These are phyloP conservation scores for Chaetomiaceae sp. DNA, from an alignment of 2,329 filamentous ascomycete genomes.

Conservation along the genomic window DNA sequence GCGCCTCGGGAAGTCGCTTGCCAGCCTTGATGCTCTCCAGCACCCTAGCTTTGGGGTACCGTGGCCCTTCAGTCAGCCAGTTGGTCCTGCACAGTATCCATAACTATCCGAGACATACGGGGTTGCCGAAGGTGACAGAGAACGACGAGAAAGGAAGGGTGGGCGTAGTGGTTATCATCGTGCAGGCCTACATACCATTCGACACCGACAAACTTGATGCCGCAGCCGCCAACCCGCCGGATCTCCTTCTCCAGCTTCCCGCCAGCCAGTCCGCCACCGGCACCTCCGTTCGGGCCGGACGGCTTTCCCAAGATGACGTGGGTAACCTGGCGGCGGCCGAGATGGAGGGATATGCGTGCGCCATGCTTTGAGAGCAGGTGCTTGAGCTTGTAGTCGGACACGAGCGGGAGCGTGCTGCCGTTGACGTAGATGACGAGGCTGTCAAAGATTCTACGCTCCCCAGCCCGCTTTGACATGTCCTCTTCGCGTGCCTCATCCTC, in stretches of 20 bases:
- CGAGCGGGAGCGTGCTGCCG: conserved; percentile 72
- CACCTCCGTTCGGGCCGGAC: conserved; percentile 44
- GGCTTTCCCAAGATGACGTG: conserved; percentile 76
- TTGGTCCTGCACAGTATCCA: conserved; percentile 16
- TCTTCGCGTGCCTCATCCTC: conserved; percentile 33
- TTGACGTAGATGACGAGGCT: conserved; percentile 79
- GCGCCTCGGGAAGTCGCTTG: conserved; percentile 67
- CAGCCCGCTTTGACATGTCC: conserved; percentile 30
- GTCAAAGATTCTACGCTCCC: conserved; percentile 54
- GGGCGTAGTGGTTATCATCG: background rate
- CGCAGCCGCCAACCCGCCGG: conserved; percentile 57
- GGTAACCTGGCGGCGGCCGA: conserved; percentile 71
- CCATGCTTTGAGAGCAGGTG: conserved; percentile 71
- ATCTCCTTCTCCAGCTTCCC: conserved; percentile 82
- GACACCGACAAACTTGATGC: conserved; percentile 72
- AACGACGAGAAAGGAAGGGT: background rate
- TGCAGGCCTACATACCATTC: conserved; percentile 59
- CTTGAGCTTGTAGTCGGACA: conserved; percentile 85
- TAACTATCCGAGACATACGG: conserved; percentile 9
- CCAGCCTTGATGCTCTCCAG: conserved; percentile 77
- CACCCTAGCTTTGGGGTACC: conserved; percentile 49
- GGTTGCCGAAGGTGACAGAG: conserved; percentile 7
- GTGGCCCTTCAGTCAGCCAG: conserved; percentile 6
- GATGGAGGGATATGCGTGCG: conserved; percentile 62
- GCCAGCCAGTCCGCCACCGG: conserved; percentile 70